phyloP scores from a whole-genome alignment of 2,329 filamentous ascomycete genomes.

The Nemania sp. region DNA sequence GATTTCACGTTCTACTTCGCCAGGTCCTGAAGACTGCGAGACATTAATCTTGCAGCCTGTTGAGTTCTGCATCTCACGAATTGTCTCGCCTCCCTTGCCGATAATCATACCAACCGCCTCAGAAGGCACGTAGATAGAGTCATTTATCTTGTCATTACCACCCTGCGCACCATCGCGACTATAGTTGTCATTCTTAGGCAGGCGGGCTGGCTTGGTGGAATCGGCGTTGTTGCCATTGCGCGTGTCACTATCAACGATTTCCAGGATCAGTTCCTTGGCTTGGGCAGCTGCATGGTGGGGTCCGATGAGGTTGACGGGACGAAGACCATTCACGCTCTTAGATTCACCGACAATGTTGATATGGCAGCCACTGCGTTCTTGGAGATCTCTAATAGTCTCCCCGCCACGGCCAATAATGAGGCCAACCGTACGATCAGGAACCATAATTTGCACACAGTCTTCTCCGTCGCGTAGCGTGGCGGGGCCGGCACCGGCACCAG shows the following conservation, averaged over 20 bases:
- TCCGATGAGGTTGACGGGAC: constrained; percentile 89
- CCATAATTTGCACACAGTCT: constrained; percentile 90
- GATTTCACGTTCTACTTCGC: constrained; percentile 83
- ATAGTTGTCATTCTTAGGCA: constrained; percentile 43
- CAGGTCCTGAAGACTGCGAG: constrained; percentile 75
- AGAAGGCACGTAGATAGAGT: constrained; percentile 83
- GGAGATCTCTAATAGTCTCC: constrained; percentile 89
- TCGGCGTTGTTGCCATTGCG: constrained; percentile 49
- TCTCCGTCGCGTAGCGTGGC: constrained; percentile 74
- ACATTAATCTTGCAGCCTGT: constrained; percentile 97
- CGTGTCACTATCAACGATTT: constrained; percentile 92
- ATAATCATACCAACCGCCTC: constrained; percentile 97
- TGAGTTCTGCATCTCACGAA: constrained; percentile 86
- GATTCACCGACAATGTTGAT: constrained; percentile 94
- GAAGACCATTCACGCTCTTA: constrained; percentile 87
- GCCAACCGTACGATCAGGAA: constrained; percentile 89
- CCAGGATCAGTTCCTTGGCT: constrained; percentile 87
- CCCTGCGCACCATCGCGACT: constrained; percentile 48
- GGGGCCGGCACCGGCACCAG: constrained; percentile 29
- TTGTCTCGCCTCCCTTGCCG: constrained; percentile 90
- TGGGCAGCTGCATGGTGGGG: constrained; percentile 72
- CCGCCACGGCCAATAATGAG: constrained; percentile 92
- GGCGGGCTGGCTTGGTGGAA: constrained; percentile 43
- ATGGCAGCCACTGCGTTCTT: constrained; percentile 90
- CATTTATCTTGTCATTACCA: constrained; percentile 71